phyloP scores from a whole-genome alignment of 2,329 filamentous ascomycete genomes.

The Emmonsiellopsis sp. region DNA sequence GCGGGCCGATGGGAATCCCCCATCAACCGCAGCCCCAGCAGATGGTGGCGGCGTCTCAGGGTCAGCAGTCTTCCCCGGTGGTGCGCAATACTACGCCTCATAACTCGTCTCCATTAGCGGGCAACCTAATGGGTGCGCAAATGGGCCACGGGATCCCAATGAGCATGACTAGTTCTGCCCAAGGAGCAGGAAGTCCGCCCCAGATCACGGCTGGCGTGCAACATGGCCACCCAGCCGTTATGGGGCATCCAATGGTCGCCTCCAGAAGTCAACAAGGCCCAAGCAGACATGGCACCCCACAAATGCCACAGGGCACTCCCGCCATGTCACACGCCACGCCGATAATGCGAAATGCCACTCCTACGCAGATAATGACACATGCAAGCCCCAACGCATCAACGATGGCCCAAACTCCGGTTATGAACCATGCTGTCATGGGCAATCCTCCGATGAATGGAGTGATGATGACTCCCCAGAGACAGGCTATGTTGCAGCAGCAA shows the following conservation, averaged over 20 bases:
- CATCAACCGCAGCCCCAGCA: conserved; percentile 26
- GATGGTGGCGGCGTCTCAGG: conserved; percentile 27
- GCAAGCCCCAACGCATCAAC: conserved; percentile 36
- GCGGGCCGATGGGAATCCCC: conserved; percentile 20
- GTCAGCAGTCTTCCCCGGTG: conserved; percentile 38
- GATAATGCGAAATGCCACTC: conserved; percentile 39
- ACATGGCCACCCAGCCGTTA: conserved; percentile 38
- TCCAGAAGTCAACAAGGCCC: conserved; percentile 38
- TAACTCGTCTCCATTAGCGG: conserved; percentile 37
- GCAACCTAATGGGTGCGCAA: conserved; percentile 30
- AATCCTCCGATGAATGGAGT: conserved; percentile 32
- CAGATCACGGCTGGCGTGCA: conserved; percentile 38
- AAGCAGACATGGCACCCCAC: conserved; percentile 40
- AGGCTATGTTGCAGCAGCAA: conserved; percentile 29
- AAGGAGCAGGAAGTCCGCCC: conserved; percentile 38
- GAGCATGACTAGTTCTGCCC: conserved; percentile 35
- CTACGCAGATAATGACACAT: conserved; percentile 38
- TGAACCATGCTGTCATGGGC: conserved; percentile 34
- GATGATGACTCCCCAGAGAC: conserved; percentile 32
- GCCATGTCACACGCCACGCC: conserved; percentile 40
- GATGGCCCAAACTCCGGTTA: conserved; percentile 36
- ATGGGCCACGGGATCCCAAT: conserved; percentile 32
- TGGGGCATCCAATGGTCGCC: conserved; percentile 37
- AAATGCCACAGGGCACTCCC: conserved; percentile 39
- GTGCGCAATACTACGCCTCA: conserved; percentile 40